Conservation (phyloP, 1,284 basidiomycete species). For the Ceratobasidium sp. region DNA sequence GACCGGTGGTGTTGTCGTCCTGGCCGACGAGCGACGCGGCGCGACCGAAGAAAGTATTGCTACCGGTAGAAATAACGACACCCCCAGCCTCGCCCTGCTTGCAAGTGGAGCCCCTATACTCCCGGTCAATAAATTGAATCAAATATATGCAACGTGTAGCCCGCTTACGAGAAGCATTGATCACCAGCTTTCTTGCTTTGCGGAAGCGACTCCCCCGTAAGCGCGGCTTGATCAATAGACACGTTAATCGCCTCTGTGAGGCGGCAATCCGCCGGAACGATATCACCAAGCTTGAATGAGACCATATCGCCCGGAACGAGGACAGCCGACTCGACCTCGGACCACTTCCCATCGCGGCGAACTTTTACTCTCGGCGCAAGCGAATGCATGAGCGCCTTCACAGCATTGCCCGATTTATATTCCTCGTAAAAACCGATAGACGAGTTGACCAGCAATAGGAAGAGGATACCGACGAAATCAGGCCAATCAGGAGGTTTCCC, state of each 20-base stretch:
- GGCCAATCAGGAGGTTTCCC: constrained; percentile 91
- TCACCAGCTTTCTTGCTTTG: constrained; percentile 91
- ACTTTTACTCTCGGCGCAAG: constrained; percentile 97
- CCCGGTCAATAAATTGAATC: no score
- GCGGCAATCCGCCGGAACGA: constrained; percentile 96
- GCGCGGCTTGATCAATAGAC: constrained; percentile 95
- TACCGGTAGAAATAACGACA: constrained; percentile 95
- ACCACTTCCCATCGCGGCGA: constrained; percentile 85
- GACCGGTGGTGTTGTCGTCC: constrained; percentile 95
- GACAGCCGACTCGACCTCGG: constrained; percentile 87
- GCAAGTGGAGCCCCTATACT: constrained; percentile 87
- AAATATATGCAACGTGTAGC: no score
- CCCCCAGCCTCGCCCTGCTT: constrained; percentile 98
- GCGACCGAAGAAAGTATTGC: constrained; percentile 96
- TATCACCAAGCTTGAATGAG: constrained; percentile 97
- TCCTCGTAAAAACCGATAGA: constrained; percentile 99
- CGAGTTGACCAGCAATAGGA: constrained; percentile 94
- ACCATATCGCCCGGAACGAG: constrained; percentile 96
- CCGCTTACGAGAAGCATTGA: constrained; percentile 92
- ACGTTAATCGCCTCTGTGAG: constrained; percentile 95
- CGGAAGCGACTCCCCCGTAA: constrained; percentile 96
- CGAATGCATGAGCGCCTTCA: constrained; percentile 99
- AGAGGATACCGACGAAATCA: constrained; percentile 97
- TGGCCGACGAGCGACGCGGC: constrained; percentile 95
- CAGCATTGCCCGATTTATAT: constrained; percentile 95